phyloP scores from a whole-genome alignment of 345 rosid species.

The Gossypium sturtianum region DNA sequence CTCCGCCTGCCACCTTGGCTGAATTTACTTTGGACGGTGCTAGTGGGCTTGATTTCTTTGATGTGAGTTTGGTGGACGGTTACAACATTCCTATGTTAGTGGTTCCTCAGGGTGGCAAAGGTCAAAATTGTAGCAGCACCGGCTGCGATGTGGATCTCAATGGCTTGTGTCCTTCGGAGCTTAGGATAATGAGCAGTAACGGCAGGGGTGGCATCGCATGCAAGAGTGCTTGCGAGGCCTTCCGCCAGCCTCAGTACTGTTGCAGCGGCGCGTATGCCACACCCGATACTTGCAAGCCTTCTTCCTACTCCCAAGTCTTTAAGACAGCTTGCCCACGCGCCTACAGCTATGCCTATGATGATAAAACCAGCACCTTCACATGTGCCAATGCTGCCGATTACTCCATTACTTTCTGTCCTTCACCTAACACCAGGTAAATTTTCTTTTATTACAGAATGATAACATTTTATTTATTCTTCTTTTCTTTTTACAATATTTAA shows the following conservation, averaged over 20 bases:
- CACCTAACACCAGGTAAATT: constrained; percentile 62
- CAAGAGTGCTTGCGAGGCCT: constrained; percentile 90
- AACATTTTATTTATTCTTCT: no score
- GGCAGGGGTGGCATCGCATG: constrained; percentile 53
- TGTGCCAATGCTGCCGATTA: constrained; percentile 72
- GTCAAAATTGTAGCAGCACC: constrained; percentile 59
- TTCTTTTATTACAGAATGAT: no score
- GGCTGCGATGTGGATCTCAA: constrained; percentile 78
- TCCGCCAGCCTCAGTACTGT: constrained; percentile 67
- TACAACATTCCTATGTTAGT: constrained; percentile 79
- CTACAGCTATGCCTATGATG: constrained; percentile 98
- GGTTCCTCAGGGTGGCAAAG: constrained; percentile 71
- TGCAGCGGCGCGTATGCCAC: constrained; percentile 68
- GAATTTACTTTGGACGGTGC: constrained; percentile 78
- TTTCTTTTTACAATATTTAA: no score
- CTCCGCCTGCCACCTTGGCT: constrained; percentile 80
- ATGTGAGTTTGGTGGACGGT: constrained; percentile 90
- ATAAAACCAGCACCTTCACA: constrained; percentile 85
- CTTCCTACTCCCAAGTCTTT: constrained; percentile 58
- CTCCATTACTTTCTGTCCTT: constrained; percentile 79
- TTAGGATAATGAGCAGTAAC: constrained; percentile 43
- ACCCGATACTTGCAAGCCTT: constrained; percentile 75
- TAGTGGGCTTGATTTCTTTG: constrained; percentile 67
- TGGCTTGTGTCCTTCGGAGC: constrained; percentile 72
- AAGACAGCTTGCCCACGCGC: constrained; percentile 84